Percentiles rank a stretch among this genome's conserved stretches.
phyloP scores from a whole-genome alignment of 495 filamentous ascomycete species.

The Chaetomium cochliodes region DNA sequence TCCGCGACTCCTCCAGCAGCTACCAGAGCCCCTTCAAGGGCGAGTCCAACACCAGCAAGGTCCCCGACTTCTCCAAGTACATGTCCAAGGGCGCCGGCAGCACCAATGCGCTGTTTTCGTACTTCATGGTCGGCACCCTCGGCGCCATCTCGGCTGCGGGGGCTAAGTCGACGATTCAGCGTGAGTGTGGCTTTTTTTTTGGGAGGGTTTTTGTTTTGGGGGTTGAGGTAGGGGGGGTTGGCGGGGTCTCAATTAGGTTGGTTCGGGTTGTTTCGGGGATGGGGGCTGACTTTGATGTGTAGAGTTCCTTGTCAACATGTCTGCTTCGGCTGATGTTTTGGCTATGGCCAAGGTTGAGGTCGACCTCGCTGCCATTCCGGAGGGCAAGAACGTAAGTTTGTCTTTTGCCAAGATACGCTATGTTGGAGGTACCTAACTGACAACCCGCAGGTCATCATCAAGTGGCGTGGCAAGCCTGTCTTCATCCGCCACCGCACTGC shows the following conservation, averaged over 20 bases:
- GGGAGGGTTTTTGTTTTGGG: conserved; percentile 13
- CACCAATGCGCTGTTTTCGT: conserved; percentile 82
- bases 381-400: conserved; percentile 94
- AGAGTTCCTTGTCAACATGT: conserved; percentile 99
- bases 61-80: conserved; percentile 92
- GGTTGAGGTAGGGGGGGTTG: neutral
- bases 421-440: neutral
- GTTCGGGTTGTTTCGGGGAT: too few species aligned
- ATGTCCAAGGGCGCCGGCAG: conserved; percentile 60
- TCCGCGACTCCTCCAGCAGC: conserved; percentile 38
- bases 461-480: conserved; percentile 99
- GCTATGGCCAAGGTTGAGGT: conserved; percentile 99
- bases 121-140: conserved; percentile 98
- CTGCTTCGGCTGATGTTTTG: conserved; percentile 96
- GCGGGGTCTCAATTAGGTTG: neutral
- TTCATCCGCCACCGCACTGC: conserved; percentile 98
- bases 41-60: conserved; percentile 60
- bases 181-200: conserved; percentile 57
- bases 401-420: neutral
- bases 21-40: conserved; percentile 61
- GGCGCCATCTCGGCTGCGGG: conserved; percentile 86
- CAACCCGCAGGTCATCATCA: conserved; percentile 84
- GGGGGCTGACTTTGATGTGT: conserved; percentile 25
- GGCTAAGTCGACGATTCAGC: conserved; percentile 95
- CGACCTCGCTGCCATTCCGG: conserved; percentile 84